Evolutionary conservation across 129 eudicot genomes (phyloP).

Genomic region (Gnaphalium uliginosum): DNA sequence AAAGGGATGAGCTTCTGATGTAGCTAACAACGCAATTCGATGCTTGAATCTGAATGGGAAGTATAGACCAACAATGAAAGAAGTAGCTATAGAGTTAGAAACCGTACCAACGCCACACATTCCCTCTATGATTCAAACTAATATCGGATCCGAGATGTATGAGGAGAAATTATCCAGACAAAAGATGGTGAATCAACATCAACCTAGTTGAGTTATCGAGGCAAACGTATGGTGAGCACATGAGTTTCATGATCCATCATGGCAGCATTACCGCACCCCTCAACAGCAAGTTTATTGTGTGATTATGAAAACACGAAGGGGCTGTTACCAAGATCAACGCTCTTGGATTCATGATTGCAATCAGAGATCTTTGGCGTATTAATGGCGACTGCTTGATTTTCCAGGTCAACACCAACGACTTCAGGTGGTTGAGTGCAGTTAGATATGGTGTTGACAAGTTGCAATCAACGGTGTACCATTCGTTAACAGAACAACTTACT

Average conservation of each 20-base stretch:
- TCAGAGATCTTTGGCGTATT: slow-evolving; percentile 5
- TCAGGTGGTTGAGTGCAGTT: slow-evolving; percentile 15
- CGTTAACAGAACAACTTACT: slow-evolving; percentile 13
- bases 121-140: neutral
- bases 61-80: neutral
- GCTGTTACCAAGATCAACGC: slow-evolving; percentile 12
- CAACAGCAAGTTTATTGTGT: slow-evolving; percentile 3
- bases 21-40: neutral
- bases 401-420: slow-evolving; percentile 6
- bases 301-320: slow-evolving; percentile 19
- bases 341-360: neutral
- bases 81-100: neutral
- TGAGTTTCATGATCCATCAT: neutral
- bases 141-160: too few relatives aligned
- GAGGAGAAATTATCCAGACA: too few relatives aligned
- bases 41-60: neutral
- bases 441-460: slow-evolving; percentile 26
- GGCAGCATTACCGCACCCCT: slow-evolving; percentile 22
- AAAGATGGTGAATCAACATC: neutral
- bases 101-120: neutral
- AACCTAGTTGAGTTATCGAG: neutral
- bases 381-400: slow-evolving; percentile 19
- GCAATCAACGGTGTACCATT: slow-evolving; percentile 29
- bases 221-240: neutral
- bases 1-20: neutral